These are phyloP conservation scores for Collybia sordida DNA, from an alignment of 768 basidiomycete species.

Conservation along the genomic window DNA sequence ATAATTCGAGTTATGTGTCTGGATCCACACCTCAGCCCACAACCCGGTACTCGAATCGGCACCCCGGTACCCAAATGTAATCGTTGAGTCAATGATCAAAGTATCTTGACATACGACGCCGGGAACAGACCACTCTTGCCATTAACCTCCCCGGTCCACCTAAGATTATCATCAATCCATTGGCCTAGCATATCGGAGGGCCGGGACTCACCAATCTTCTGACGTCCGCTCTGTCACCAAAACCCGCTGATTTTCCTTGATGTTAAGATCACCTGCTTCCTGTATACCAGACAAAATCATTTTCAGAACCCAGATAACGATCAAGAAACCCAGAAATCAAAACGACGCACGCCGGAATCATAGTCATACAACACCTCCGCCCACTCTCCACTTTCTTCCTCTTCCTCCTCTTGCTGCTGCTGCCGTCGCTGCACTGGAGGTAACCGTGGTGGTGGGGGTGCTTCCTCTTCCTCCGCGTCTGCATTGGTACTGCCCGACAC, in stretches of 20 bases:
- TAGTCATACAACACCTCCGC: conserved; percentile 79
- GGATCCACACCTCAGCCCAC: no score
- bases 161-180: conserved; percentile 20
- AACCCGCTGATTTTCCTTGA: conserved; percentile 59
- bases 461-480: no score
- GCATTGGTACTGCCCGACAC: conserved; percentile 13
- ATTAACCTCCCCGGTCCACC: conserved; percentile 69
- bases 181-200: conserved; percentile 1
- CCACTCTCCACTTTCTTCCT: conserved; percentile 62
- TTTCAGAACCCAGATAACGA: neutral
- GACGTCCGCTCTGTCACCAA: conserved; percentile 65
- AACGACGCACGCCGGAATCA: conserved; percentile 48
- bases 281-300: conserved; percentile 23
- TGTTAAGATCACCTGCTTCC: conserved; percentile 68
- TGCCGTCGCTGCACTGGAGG: conserved; percentile 29
- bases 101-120: conserved; percentile 65
- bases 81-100: no score
- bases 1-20: no score
- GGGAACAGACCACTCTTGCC: conserved; percentile 63
- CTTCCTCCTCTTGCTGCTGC: conserved; percentile 29
- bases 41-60: no score
- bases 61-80: no score
- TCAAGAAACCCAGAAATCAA: neutral
- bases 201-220: conserved; percentile 65
- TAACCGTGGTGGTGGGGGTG: no score